A percentile compares a stretch with the other conserved stretches of the same genome.
Evolutionary conservation across 768 basidiomycete genomes (phyloP).

Genomic region (Termitomyces sp.): DNA sequence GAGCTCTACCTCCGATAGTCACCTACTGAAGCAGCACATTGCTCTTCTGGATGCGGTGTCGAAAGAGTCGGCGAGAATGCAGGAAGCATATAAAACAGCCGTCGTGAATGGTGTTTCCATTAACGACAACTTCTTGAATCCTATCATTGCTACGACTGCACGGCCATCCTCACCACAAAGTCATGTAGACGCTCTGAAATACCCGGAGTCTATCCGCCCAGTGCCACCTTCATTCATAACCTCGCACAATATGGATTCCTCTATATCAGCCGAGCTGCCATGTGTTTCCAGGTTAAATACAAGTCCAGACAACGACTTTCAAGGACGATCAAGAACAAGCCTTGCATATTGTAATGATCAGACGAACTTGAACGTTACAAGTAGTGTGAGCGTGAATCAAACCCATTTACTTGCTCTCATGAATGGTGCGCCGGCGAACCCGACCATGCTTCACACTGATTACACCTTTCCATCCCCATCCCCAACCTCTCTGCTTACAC

Average conservation of each 20-base stretch:
- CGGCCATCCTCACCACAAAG: neutral
- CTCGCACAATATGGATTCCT: neutral
- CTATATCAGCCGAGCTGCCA: neutral
- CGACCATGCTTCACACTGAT: neutral
- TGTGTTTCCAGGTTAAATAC: neutral
- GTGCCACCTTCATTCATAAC: conserved; percentile 9
- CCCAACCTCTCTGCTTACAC: neutral
- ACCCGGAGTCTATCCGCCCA: conserved; percentile 11
- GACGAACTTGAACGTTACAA: conserved; percentile 19
- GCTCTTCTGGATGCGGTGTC: conserved; percentile 69
- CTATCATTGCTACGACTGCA: conserved; percentile 3
- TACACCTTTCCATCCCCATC: neutral
- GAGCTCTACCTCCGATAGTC: conserved; percentile 37
- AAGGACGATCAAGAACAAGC: conserved; percentile 43
- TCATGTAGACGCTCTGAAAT: neutral
- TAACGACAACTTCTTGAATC: conserved; percentile 7
- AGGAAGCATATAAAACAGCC: conserved; percentile 23
- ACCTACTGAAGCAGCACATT: conserved; percentile 63
- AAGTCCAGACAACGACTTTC: conserved; percentile 22
- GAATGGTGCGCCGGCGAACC: conserved; percentile 22
- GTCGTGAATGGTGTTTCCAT: conserved; percentile 8
- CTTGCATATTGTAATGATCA: conserved; percentile 33
- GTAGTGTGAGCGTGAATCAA: conserved; percentile 47
- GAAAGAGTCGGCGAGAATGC: conserved; percentile 65
- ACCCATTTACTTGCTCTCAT: conserved; percentile 41